Base-by-base conservation (phyloP, 495 filamentous ascomycete species). In the Penicillium canariense region DNA sequence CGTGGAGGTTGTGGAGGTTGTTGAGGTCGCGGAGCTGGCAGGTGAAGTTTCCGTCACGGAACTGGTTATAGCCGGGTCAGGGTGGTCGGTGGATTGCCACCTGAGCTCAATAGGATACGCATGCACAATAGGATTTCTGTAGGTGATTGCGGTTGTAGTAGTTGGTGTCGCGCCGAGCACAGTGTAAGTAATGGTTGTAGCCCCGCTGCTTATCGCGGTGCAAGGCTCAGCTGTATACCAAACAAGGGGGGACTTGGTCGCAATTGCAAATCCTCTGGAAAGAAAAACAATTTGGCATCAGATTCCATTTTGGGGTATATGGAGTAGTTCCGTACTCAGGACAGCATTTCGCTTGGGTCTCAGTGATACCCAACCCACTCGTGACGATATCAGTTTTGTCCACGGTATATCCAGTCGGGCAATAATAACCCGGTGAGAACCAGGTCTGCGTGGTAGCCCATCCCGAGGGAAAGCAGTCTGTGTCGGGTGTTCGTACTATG, bases 311-410 rank as follows among this genome's bases (percentile, higher is more conserved):
- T 26, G 20, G n/a, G 5, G 15, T 17, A 25, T 47, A 12, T 4
- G 26, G 1, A 12, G 27, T 5, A 4, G 44, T 12, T 7, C 10
- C 28, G 17, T 47, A 47, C 44, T 14, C 9, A 4, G 44, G 44
- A 47, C 44, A 47, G 27, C 44, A 47, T 31, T n/a, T 47, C 15
- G 25, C 44, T 12, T 47, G 27, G n/a, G 44, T 47, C 44, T 47
- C 44, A 3, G 44, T 47, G 7, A 47, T 10, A 18, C 17, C 14
- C 25, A 28, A 22, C 1, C 25, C 44, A 47, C 44, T 28, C 1
- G 25, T 28, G 44, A 47, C 25, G 0, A 31, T 12, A 18, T 28
- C 10, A 23, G 44, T 17, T 18, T 31, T 7, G 15, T 28, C 22
- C 2, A 47, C 22, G 22, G 40, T 43, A 31, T 47, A 47, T 15